Conservation (phyloP, 345 rosid genomes). For the Barbarea vulgaris region DNA sequence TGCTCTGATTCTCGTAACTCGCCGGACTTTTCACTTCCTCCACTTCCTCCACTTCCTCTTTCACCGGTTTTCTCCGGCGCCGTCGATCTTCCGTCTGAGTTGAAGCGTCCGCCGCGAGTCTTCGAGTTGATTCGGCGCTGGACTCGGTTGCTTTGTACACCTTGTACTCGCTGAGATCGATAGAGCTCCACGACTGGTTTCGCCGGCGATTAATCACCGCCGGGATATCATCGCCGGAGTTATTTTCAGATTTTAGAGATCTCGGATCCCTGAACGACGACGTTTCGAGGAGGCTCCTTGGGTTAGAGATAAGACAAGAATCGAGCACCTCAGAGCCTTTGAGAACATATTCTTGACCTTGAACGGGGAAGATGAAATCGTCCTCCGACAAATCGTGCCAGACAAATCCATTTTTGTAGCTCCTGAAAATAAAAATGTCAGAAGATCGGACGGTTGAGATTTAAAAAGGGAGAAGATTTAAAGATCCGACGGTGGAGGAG, state of each 20-base stretch:
- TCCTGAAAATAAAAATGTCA: slow-evolving; percentile 45
- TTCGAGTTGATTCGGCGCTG: slow-evolving; percentile 51
- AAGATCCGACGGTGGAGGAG: slow-evolving; percentile 27
- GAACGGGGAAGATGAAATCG: slow-evolving; percentile 82
- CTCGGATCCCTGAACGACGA: slow-evolving; percentile 54
- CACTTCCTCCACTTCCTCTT: slow-evolving; percentile 38
- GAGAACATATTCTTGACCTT: slow-evolving; percentile 85
- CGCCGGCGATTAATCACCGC: slow-evolving; percentile 49
- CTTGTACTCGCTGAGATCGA: slow-evolving; percentile 76
- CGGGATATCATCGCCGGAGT: slow-evolving; percentile 48
- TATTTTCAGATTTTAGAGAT: slow-evolving; percentile 28
- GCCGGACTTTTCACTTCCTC: slow-evolving; percentile 15
- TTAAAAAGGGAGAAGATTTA: background rate
- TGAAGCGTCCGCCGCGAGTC: slow-evolving; percentile 79
- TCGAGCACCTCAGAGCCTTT: slow-evolving; percentile 89
- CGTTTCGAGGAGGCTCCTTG: slow-evolving; percentile 49
- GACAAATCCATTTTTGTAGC: slow-evolving; percentile 91
- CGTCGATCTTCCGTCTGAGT: slow-evolving; percentile 83
- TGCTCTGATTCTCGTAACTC: slow-evolving; percentile 45
- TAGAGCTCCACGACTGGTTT: slow-evolving; percentile 85
- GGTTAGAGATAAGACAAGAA: slow-evolving; percentile 40
- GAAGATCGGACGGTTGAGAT: slow-evolving; percentile 16
- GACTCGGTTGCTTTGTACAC: slow-evolving; percentile 68
- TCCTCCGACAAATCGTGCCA: slow-evolving; percentile 87
- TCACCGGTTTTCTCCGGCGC: slow-evolving; percentile 54